Evolutionary conservation across 306 rosid genomes (phyloP).

Genomic region (Trichosanthes cucumerina): DNA sequence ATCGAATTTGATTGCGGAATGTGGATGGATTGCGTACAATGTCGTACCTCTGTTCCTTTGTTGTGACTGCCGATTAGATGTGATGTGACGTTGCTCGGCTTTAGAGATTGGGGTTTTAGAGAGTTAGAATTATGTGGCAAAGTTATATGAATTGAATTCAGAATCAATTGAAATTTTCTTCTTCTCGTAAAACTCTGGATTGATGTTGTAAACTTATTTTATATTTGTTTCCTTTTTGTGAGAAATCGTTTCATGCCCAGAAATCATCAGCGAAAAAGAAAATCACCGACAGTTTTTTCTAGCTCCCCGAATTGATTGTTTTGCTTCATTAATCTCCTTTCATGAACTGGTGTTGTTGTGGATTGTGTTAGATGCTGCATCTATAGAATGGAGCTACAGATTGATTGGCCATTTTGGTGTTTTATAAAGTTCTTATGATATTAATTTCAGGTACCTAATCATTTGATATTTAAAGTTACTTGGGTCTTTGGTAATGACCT

Average conservation of each 20-base stretch:
- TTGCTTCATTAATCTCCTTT: neutral
- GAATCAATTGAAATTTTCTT: neutral
- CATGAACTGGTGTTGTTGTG: neutral
- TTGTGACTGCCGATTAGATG: neutral
- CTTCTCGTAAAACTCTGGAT: neutral
- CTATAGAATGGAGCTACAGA: neutral
- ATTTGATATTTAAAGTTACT: neutral
- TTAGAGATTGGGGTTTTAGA: neutral
- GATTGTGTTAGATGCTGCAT: neutral
- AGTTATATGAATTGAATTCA: neutral
- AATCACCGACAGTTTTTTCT: neutral
- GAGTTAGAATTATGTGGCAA: neutral
- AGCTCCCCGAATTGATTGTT: neutral
- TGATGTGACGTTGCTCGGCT: neutral
- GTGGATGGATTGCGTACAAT: neutral
- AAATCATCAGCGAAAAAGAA: neutral
- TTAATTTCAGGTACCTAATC: neutral
- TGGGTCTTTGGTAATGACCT: neutral
- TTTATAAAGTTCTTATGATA: neutral
- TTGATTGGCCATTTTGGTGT: neutral
- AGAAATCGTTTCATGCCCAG: neutral
- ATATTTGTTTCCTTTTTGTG: neutral
- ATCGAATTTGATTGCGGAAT: neutral
- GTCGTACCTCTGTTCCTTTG: neutral
- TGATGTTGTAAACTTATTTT: neutral